Conservation (phyloP, 2,329 filamentous ascomycete species). For the Trichoderma koningii region DNA sequence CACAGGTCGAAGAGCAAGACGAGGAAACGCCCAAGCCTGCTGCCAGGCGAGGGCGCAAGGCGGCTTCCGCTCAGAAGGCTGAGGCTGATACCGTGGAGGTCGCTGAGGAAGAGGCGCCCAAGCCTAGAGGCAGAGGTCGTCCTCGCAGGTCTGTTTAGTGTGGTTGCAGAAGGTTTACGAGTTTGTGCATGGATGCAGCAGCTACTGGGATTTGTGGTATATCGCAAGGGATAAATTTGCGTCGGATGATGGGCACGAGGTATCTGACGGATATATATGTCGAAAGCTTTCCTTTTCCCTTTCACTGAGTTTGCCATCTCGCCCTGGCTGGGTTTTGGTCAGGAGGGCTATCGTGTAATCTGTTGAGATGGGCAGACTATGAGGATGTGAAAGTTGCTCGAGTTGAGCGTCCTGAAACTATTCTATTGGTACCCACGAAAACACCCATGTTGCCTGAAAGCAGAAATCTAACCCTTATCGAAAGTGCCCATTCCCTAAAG, state of each 20-base stretch:
- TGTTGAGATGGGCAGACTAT: neutral
- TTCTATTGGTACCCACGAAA: no score
- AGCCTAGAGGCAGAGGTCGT: conserved; percentile 31
- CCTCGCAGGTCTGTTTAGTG: conserved; percentile 31
- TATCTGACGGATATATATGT: neutral
- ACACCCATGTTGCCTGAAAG: no score
- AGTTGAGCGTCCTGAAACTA: no score
- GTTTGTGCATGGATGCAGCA: no score
- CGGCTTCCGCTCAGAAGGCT: conserved; percentile 10
- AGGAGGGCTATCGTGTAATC: neutral
- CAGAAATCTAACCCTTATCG: no score
- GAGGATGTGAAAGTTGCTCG: no score
- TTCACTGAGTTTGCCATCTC: neutral
- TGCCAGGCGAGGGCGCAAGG: conserved; percentile 37
- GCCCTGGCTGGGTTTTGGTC: neutral
- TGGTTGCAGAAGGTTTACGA: neutral
- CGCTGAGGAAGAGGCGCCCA: conserved; percentile 9
- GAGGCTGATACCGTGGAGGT: conserved; percentile 12
- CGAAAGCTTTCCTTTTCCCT: neutral
- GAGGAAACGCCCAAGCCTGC: conserved; percentile 29
- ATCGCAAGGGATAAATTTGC: neutral
- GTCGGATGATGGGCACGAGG: neutral
- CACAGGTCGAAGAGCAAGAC: conserved; percentile 29
- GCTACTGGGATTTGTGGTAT: neutral
- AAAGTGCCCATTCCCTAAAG: no score